A percentile compares a stretch with the other conserved stretches of the same genome.
Evolutionary conservation across 2,329 filamentous ascomycete genomes (phyloP).

Genomic region (Aspergillus sp.): DNA sequence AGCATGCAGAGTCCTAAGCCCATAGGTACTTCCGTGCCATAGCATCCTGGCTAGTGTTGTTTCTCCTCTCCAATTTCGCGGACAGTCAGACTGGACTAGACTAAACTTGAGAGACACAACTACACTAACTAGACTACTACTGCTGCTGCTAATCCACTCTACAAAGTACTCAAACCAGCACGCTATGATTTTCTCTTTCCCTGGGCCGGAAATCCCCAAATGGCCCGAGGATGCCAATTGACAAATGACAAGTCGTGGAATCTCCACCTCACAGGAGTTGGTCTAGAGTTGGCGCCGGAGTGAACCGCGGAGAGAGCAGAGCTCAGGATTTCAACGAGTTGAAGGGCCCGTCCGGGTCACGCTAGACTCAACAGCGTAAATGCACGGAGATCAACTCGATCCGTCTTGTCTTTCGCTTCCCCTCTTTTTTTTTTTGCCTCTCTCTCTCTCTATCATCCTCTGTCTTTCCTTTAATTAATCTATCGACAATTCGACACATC

Average conservation of each 20-base stretch:
- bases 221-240: not conserved
- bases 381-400: slow-evolving; percentile 5
- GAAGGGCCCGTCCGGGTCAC: slow-evolving; percentile 4
- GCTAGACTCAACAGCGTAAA: slow-evolving; percentile 12
- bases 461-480: not conserved
- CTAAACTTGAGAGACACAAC: too few relatives aligned
- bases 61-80: too few relatives aligned
- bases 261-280: not conserved
- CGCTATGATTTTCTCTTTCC: not conserved
- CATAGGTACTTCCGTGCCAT: not conserved
- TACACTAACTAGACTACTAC: too few relatives aligned
- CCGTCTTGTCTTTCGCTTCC: not conserved
- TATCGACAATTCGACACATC: not conserved
- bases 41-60: too few relatives aligned
- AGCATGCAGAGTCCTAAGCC: not conserved
- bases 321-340: too few relatives aligned
- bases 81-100: too few relatives aligned
- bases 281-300: not conserved
- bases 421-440: not conserved
- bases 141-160: too few relatives aligned
- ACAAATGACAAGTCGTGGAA: not conserved
- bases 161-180: not conserved
- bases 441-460: not conserved
- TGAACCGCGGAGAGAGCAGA: not conserved
- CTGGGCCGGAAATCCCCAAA: not conserved